Evolutionary conservation across 768 basidiomycete species (phyloP).

Genomic region (Hypholoma fasciculare): DNA sequence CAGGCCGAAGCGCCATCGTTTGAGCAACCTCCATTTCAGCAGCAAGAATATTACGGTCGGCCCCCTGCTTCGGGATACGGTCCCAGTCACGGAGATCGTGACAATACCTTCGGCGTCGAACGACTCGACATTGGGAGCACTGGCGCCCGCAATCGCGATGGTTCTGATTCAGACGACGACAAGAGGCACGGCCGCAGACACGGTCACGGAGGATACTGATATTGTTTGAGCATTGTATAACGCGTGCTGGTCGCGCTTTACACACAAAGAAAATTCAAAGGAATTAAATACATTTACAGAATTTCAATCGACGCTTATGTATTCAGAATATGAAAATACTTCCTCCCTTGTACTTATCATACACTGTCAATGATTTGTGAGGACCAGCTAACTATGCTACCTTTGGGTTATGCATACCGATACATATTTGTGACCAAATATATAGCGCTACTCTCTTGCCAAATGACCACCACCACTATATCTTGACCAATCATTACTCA

Average conservation of each 20-base stretch:
- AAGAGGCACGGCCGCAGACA: slow-evolving; percentile 9
- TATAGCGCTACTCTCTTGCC: not conserved
- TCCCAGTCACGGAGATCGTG: slow-evolving; percentile 28
- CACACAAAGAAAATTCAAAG: not conserved
- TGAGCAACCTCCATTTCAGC: not conserved
- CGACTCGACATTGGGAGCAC: slow-evolving; percentile 37
- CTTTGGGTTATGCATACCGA: not conserved
- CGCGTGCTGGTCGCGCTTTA: too few relatives aligned
- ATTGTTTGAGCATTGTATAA: not conserved
- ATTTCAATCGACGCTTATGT: not conserved
- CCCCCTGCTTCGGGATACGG: slow-evolving; percentile 21
- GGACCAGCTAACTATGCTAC: not conserved
- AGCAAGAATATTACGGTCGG: slow-evolving; percentile 9
- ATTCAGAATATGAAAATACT: not conserved
- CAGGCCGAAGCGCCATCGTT: not conserved
- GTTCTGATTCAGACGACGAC: slow-evolving; percentile 32
- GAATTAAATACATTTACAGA: not conserved
- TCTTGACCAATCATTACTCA: slow-evolving; percentile 11
- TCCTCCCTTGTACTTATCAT: too few relatives aligned
- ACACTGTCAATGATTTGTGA: too few relatives aligned
- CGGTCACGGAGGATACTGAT: not conserved
- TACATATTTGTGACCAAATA: not conserved
- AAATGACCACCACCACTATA: slow-evolving; percentile 11
- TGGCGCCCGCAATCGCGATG: slow-evolving; percentile 12
- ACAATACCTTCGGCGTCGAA: slow-evolving; percentile 55